These are phyloP conservation scores for Mucor racemosus DNA, from an alignment of 371 early-diverging fungal genomes.

Conservation along the genomic window DNA sequence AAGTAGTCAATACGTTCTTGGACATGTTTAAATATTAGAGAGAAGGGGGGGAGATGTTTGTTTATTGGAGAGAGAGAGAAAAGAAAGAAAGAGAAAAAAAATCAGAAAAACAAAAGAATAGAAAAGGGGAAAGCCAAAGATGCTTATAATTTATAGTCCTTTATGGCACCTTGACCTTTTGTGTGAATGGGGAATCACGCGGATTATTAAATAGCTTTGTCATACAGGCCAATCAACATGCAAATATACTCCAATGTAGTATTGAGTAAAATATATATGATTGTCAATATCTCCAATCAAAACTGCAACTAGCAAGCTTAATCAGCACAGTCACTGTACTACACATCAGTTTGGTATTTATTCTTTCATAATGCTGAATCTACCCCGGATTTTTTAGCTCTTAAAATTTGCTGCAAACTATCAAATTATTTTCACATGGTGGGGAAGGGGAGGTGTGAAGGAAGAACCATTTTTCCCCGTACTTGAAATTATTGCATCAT, in stretches of 20 bases:
- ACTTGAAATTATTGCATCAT: too few species aligned
- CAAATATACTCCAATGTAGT: slow-evolving; percentile 22
- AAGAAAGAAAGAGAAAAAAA: slow-evolving; percentile 3
- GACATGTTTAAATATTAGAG: slow-evolving; percentile 18
- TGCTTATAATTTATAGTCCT: not conserved
- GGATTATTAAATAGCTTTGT: slow-evolving; percentile 15
- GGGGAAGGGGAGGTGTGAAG: too few species aligned
- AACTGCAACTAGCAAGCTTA: not conserved
- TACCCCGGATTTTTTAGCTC: slow-evolving; percentile 5
- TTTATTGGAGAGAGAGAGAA: not conserved
- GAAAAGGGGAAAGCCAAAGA: not conserved
- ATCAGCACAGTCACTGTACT: slow-evolving; percentile 16
- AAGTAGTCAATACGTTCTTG: slow-evolving; percentile 45
- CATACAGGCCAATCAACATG: slow-evolving; percentile 16
- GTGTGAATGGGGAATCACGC: slow-evolving; percentile 7
- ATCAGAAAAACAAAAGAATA: not conserved
- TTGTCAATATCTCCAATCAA: slow-evolving; percentile 3
- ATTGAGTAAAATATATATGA: not conserved
- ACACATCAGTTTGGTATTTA: not conserved
- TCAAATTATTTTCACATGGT: not conserved
- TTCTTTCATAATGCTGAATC: not conserved
- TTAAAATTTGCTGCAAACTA: not conserved
- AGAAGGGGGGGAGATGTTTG: slow-evolving; percentile 14
- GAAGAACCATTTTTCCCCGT: too few species aligned
- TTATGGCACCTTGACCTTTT: not conserved